These are phyloP conservation scores for Jatropha podagrica DNA, from an alignment of 441 rosid genomes.

Conservation along the genomic window DNA sequence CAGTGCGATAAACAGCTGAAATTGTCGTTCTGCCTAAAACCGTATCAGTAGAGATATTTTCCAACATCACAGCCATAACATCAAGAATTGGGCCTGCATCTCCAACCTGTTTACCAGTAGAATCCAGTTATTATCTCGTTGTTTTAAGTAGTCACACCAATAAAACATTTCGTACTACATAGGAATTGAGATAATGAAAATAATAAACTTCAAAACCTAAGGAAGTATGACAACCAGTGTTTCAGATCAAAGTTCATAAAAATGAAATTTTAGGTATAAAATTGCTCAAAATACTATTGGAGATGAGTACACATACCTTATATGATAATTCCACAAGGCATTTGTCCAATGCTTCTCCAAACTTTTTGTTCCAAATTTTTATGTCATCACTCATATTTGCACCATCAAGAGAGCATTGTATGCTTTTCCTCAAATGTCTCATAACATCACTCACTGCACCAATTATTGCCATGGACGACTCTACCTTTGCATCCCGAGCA, in stretches of 20 bases:
- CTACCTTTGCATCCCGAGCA: slow-evolving; percentile 61
- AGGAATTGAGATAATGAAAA: background rate
- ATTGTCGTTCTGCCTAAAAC: slow-evolving; percentile 76
- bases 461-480: slow-evolving; percentile 70
- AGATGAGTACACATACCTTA: slow-evolving; percentile 65
- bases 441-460: slow-evolving; percentile 71
- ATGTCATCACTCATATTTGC: slow-evolving; percentile 57
- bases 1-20: slow-evolving; percentile 80
- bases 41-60: slow-evolving; percentile 75
- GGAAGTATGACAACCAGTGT: slow-evolving; percentile 14
- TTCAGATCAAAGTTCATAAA: slow-evolving; percentile 14
- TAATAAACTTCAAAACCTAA: slow-evolving; percentile 15
- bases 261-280: background rate
- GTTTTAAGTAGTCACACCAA: slow-evolving; percentile 4
- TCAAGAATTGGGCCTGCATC: slow-evolving; percentile 94
- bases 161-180: background rate
- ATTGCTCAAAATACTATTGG: background rate
- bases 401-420: slow-evolving; percentile 75
- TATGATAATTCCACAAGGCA: slow-evolving; percentile 71
- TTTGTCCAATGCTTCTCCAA: slow-evolving; percentile 73
- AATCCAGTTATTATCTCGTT: slow-evolving; percentile 25
- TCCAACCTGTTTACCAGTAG: slow-evolving; percentile 61
- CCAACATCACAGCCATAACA: slow-evolving; percentile 88
- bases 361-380: slow-evolving; percentile 57
- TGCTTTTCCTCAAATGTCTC: slow-evolving; percentile 84